phyloP scores from a whole-genome alignment of 768 basidiomycete genomes.

The Auriscalpium orientale region DNA sequence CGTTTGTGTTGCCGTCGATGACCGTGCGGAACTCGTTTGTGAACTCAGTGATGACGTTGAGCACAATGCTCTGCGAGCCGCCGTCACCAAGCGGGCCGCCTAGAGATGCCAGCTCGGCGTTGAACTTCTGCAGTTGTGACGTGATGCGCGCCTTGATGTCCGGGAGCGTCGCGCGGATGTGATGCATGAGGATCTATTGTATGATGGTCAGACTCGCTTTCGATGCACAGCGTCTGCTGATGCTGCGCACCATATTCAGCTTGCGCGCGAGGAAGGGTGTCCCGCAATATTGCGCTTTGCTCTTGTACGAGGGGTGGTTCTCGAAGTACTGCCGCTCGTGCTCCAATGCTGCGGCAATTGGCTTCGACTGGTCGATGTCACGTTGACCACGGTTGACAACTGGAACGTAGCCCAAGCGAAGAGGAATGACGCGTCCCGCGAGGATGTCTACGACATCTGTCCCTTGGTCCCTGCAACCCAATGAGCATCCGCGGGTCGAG shows the following conservation, averaged over 20 bases:
- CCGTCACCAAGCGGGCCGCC: conserved; percentile 84
- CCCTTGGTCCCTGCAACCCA: conserved; percentile 74
- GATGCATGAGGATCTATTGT: conserved; percentile 92
- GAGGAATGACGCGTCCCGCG: conserved; percentile 92
- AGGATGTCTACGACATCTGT: conserved; percentile 99
- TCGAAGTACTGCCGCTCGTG: conserved; percentile 92
- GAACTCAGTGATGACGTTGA: conserved; percentile 98
- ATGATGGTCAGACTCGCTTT: background rate
- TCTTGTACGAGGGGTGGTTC: conserved; percentile 85
- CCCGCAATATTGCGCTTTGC: conserved; percentile 93
- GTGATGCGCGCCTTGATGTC: conserved; percentile 96
- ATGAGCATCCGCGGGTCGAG: conserved; percentile 5
- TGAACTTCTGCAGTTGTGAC: conserved; percentile 86
- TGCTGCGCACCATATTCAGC: conserved; percentile 73
- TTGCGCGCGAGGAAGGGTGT: conserved; percentile 95
- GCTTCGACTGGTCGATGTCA: conserved; percentile 86
- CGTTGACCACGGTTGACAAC: conserved; percentile 98
- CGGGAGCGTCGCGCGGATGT: conserved; percentile 94
- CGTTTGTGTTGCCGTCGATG: conserved; percentile 96
- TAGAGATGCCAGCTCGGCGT: conserved; percentile 70
- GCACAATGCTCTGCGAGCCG: conserved; percentile 85
- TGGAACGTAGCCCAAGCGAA: conserved; percentile 94
- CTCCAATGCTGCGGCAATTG: conserved; percentile 81
- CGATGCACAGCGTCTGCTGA: background rate
- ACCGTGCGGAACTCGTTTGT: conserved; percentile 93